Evolutionary conservation across 352 stramenopile genomes (phyloP), one percentile per base, ranked within the genome.

Genomic region (Phytophthora nicotianae): DNA sequence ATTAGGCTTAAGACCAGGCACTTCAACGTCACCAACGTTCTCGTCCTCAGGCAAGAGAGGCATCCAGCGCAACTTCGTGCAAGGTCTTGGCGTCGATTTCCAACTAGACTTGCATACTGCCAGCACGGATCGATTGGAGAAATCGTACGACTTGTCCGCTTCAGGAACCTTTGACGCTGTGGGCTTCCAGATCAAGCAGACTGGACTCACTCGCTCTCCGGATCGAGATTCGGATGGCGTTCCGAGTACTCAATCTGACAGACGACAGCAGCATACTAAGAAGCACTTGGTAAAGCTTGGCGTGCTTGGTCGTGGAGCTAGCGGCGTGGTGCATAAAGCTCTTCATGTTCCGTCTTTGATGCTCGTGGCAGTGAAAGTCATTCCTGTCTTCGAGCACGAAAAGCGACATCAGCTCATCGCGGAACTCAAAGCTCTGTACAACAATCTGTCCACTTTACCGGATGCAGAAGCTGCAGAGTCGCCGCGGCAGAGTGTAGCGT

Each of bases 281-380:
- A 93, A 93, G 43, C 76, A 95, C 32, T 66, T 95, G 19, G 81
- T 95, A 5, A 95, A 95, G 58, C 81, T 95, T 27, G 84, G 84
- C 0, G 77, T 95, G 0, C 74, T 95, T 17, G 86, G 86, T 2
- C 81, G 85, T 27, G 91, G 91, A 9, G 91, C 91, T 1, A 95
- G 91, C 32, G 91, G 91, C 4, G 84, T 93, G 1, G 91, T 98
- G 23, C 81, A 95, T 58, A 95, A 96, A 57, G 91, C 89, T 5
- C 70, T 97, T 14, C 90, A 98, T 47, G 83, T 97, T 9, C 91
- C 89, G 5, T 95, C 91, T 33, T 62, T 97, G 16, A 72, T 89
- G 40, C 78, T 98, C 13, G 90, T 98, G 20, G 91, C 91, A 0
- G 81, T 98, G 9, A 98, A 98, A 68, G 78, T 95, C 19, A 96